Evolutionary conservation across 2,329 filamentous ascomycete genomes (phyloP).

Genomic region (Dothideomycetidae sp.): DNA sequence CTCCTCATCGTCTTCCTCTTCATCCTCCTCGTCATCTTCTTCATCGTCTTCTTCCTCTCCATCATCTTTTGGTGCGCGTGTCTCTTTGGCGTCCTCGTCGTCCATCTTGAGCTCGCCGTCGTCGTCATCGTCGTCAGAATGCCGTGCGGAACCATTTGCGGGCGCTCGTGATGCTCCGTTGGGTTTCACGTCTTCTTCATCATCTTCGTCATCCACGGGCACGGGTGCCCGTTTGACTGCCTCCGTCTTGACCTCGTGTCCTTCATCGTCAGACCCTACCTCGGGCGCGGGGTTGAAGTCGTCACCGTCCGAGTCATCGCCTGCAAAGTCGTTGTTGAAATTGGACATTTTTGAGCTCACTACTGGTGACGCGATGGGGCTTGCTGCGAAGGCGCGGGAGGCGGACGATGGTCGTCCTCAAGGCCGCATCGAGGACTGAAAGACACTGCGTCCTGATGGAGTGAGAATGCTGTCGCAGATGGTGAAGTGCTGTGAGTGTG

Average conservation of each 20-base stretch:
- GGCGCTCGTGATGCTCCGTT: slow-evolving; percentile 17
- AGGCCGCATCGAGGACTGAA: too few species aligned
- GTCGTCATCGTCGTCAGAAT: slow-evolving; percentile 33
- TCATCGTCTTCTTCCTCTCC: slow-evolving; percentile 37
- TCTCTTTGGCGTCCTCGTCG: slow-evolving; percentile 41
- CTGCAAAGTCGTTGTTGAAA: slow-evolving; percentile 37
- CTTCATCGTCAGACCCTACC: slow-evolving; percentile 59
- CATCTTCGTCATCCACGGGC: slow-evolving; percentile 21
- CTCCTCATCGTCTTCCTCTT: slow-evolving; percentile 26
- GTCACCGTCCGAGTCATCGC: slow-evolving; percentile 58
- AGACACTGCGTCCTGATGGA: too few species aligned
- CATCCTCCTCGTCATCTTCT: slow-evolving; percentile 49
- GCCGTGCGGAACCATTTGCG: slow-evolving; percentile 14
- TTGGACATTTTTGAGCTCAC: slow-evolving; percentile 25
- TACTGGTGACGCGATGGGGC: too few species aligned
- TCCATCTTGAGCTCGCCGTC: slow-evolving; percentile 37
- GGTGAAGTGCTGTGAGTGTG: too few species aligned
- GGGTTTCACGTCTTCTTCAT: slow-evolving; percentile 26
- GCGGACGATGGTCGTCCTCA: too few species aligned
- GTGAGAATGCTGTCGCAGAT: too few species aligned
- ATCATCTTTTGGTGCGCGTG: slow-evolving; percentile 39
- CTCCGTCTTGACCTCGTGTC: slow-evolving; percentile 18
- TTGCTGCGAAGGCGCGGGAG: too few species aligned
- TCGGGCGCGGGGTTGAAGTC: slow-evolving; percentile 77
- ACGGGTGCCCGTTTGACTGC: slow-evolving; percentile 24